Evolutionary conservation across 140 eudicot species (phyloP).

Genomic region (Bidens hawaiensis): DNA sequence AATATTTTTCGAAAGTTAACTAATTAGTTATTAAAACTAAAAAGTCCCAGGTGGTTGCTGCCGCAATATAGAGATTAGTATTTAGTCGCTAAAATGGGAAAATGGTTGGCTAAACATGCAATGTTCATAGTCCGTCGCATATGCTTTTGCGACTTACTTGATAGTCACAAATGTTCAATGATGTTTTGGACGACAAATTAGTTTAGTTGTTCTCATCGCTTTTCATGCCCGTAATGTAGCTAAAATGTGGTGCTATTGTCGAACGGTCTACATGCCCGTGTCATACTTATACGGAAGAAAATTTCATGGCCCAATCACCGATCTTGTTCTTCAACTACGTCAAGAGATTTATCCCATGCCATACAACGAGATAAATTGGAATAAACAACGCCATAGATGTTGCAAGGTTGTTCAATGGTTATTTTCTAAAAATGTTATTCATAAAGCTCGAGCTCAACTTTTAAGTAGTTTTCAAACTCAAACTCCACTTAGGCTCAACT

Average conservation of each 20-base stretch:
- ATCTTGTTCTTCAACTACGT: constrained; percentile 36
- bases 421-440: background rate
- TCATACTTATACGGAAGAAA: constrained; percentile 55
- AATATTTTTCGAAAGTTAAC: too few species aligned
- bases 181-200: too few species aligned
- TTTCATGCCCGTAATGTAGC: constrained; percentile 22
- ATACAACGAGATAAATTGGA: constrained; percentile 39
- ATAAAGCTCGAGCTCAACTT: too few species aligned
- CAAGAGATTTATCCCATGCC: constrained; percentile 39
- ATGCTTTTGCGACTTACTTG: background rate
- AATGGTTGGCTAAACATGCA: too few species aligned
- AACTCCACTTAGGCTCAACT: too few species aligned
- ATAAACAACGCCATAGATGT: constrained; percentile 46
- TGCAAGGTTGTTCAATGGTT: constrained; percentile 31
- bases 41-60: too few species aligned
- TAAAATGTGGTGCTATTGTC: constrained; percentile 49
- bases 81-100: too few species aligned
- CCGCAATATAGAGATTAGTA: too few species aligned
- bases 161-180: background rate
- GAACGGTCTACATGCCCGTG: constrained; percentile 49
- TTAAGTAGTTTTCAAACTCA: too few species aligned
- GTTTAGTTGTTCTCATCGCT: background rate
- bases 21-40: too few species aligned
- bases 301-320: constrained; percentile 38
- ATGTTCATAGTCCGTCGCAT: too few species aligned